Evolutionary conservation across 495 filamentous ascomycete species (phyloP).

Genomic region (Parmelia sp.): DNA sequence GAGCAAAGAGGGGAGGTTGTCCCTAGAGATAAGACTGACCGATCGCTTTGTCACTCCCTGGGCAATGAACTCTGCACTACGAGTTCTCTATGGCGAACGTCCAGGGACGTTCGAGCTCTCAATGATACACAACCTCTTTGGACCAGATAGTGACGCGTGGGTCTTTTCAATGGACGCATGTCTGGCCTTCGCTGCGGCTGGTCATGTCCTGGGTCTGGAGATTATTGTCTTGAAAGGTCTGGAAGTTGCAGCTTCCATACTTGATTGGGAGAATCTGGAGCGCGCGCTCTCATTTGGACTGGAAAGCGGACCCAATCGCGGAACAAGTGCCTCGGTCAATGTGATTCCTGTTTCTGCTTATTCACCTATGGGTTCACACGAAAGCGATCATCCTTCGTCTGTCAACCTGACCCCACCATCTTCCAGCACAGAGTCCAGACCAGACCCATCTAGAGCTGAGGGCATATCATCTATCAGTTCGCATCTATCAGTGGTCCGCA

Average conservation of each 20-base stretch:
- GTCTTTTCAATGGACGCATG: background rate
- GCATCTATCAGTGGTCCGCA: background rate
- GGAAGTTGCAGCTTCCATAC: constrained; percentile 39
- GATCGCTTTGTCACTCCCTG: constrained; percentile 45
- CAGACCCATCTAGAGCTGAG: constrained; percentile 25
- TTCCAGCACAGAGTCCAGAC: constrained; percentile 26
- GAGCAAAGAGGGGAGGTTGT: constrained; percentile 23
- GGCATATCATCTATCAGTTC: background rate
- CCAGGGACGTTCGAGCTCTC: constrained; percentile 24
- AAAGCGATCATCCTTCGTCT: constrained; percentile 32
- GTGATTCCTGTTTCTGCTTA: constrained; percentile 7
- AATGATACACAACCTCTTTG: constrained; percentile 32
- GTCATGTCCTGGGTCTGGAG: constrained; percentile 42
- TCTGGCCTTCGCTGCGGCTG: constrained; percentile 48
- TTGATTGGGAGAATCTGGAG: constrained; percentile 52
- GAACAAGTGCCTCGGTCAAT: constrained; percentile 6
- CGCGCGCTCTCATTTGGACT: constrained; percentile 38
- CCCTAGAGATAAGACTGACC: constrained; percentile 39
- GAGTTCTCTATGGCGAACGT: constrained; percentile 44
- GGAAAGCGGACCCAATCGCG: constrained; percentile 37
- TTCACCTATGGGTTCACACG: background rate
- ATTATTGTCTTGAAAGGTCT: constrained; percentile 40
- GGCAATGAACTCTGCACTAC: constrained; percentile 42
- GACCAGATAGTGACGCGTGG: constrained; percentile 30
- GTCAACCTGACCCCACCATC: background rate